Evolutionary conservation across 352 stramenopile genomes (phyloP).

Genomic region (Thraustotheca clavata): DNA sequence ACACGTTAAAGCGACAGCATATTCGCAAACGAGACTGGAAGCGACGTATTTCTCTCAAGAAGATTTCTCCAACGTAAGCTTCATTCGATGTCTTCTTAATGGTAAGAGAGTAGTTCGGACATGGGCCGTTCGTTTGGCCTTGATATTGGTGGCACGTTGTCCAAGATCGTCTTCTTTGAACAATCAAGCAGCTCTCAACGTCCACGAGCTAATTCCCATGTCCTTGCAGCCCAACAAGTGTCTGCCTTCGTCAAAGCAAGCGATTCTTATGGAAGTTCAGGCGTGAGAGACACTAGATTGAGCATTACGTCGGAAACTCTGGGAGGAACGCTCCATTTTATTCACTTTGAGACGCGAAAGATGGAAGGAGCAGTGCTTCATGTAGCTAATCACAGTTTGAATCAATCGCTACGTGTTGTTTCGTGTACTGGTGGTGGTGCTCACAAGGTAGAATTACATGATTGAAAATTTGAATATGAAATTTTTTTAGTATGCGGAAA

Average conservation of each 20-base stretch:
- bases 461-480: not conserved
- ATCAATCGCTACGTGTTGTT: slow-evolving; percentile 69
- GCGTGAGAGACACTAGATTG: slow-evolving; percentile 85
- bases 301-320: slow-evolving; percentile 81
- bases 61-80: slow-evolving; percentile 68
- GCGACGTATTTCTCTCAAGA: slow-evolving; percentile 72
- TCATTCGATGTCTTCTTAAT: not conserved
- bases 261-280: slow-evolving; percentile 65
- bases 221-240: slow-evolving; percentile 74
- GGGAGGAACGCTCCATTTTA: slow-evolving; percentile 95
- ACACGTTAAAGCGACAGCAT: slow-evolving; percentile 36
- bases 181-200: slow-evolving; percentile 37
- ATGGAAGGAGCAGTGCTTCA: slow-evolving; percentile 70
- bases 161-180: slow-evolving; percentile 96
- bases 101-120: slow-evolving; percentile 44
- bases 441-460: slow-evolving; percentile 49
- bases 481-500: slow-evolving; percentile 43
- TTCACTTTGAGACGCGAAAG: slow-evolving; percentile 72
- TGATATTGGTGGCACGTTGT: slow-evolving; percentile 86
- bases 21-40: slow-evolving; percentile 59
- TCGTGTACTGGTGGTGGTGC: slow-evolving; percentile 75
- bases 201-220: slow-evolving; percentile 58
- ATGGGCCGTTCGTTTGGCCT: slow-evolving; percentile 76
- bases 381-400: slow-evolving; percentile 61
- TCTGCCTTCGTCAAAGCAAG: slow-evolving; percentile 78